phyloP scores from a whole-genome alignment of 75 land plant species.

The Cryptomeria japonica region DNA sequence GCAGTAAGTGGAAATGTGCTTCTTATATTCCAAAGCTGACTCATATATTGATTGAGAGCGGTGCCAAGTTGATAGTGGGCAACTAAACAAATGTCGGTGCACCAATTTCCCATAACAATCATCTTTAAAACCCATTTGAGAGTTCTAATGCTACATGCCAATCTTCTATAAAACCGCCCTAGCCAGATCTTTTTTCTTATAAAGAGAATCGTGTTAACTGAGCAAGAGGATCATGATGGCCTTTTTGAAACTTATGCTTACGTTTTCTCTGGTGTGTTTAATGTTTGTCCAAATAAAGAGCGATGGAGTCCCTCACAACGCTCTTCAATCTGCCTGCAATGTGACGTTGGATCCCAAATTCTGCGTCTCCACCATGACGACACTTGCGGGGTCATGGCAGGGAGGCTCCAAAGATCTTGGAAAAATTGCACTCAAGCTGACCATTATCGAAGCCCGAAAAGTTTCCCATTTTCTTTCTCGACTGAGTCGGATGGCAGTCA shows the following conservation, averaged over 20 bases:
- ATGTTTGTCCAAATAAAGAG: background rate
- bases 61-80: background rate
- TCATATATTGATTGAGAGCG: background rate
- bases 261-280: background rate
- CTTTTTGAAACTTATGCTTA: background rate
- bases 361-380: background rate
- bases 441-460: background rate
- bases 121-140: too few species aligned
- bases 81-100: background rate
- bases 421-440: background rate
- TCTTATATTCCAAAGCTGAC: background rate
- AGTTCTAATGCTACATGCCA: too few species aligned
- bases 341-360: background rate
- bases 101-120: too few species aligned
- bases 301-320: background rate
- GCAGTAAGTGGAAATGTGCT: background rate
- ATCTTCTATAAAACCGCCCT: too few species aligned
- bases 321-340: slow-evolving; percentile 5
- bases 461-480: background rate
- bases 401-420: background rate
- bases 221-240: background rate
- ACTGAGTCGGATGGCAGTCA: background rate
- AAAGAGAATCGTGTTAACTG: background rate
- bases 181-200: background rate
- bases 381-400: background rate